phyloP scores from a whole-genome alignment of 2,329 filamentous ascomycete genomes.

The Aspergillus sp. region DNA sequence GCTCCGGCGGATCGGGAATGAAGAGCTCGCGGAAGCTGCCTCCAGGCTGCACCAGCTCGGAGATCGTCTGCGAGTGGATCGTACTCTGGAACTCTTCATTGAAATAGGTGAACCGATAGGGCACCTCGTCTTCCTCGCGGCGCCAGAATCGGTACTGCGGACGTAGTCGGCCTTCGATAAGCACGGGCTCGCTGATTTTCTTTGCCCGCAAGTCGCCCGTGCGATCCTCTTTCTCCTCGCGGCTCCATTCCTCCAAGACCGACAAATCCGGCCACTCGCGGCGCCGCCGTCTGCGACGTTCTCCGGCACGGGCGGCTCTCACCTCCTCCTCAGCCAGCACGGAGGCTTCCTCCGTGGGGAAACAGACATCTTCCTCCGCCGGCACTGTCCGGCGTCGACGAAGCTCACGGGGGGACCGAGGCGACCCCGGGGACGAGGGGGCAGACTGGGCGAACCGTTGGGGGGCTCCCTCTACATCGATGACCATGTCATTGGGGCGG shows the following conservation, averaged over 20 bases:
- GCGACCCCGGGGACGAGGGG: constrained; percentile 39
- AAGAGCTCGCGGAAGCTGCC: constrained; percentile 84
- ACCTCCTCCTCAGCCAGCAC: constrained; percentile 74
- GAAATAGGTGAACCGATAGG: constrained; percentile 97
- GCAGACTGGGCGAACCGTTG: background rate
- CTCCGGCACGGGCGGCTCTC: constrained; percentile 46
- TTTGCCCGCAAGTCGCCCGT: constrained; percentile 81
- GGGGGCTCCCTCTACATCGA: constrained; percentile 41
- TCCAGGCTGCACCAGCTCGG: constrained; percentile 83
- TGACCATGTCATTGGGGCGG: constrained; percentile 39
- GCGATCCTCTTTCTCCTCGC: constrained; percentile 82
- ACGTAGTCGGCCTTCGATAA: constrained; percentile 84
- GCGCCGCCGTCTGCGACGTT: constrained; percentile 58
- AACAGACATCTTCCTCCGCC: constrained; percentile 87
- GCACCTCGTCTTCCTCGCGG: constrained; percentile 80
- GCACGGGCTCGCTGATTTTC: constrained; percentile 88
- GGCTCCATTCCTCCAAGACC: constrained; percentile 84
- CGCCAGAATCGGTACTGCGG: constrained; percentile 81
- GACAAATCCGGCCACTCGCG: constrained; percentile 82
- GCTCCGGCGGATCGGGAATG: constrained; percentile 74
- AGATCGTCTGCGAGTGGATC: constrained; percentile 93
- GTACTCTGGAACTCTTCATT: constrained; percentile 96
- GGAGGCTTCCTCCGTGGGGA: constrained; percentile 74
- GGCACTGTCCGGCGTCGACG: constrained; percentile 58
- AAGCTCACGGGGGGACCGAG: constrained; percentile 33